A percentile compares a stretch with the other conserved stretches of the same genome.
Conservation (phyloP, 805 yeast species). For the Metschnikowia dekortorum region DNA sequence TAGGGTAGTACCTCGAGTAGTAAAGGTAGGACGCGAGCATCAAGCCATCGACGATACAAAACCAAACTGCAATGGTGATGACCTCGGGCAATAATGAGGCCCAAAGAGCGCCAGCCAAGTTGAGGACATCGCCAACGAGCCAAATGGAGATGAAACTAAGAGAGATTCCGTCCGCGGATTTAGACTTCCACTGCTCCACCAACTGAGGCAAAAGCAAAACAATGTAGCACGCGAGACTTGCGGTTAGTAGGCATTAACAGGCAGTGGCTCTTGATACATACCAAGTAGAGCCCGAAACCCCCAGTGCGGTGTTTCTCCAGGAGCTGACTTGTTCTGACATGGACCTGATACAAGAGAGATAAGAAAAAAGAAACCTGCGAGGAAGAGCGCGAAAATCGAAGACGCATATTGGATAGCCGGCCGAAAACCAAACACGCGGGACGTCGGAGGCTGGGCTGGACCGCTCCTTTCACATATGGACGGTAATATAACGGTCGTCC, state of each 20-base stretch:
- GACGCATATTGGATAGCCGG: not conserved
- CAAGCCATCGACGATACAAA: conserved; percentile 62
- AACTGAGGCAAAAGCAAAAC: conserved; percentile 73
- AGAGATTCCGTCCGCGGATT: conserved; percentile 74
- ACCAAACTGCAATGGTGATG: conserved; percentile 68
- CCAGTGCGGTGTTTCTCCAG: conserved; percentile 46
- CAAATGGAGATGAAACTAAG: conserved; percentile 63
- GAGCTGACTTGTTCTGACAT: conserved; percentile 8
- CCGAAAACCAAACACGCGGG: not conserved
- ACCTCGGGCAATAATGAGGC: conserved; percentile 69
- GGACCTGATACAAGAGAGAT: conserved; percentile 2
- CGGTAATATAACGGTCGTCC: not conserved
- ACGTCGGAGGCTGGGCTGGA: not conserved
- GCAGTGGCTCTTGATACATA: conserved; percentile 19
- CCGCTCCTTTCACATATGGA: not conserved
- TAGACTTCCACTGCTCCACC: conserved; percentile 73
- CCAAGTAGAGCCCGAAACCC: conserved; percentile 65
- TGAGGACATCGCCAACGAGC: conserved; percentile 69
- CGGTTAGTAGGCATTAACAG: conserved; percentile 3
- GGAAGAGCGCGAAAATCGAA: conserved; percentile 4
- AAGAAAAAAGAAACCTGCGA: conserved; percentile 1
- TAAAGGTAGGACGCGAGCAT: conserved; percentile 56
- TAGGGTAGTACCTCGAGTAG: conserved; percentile 47
- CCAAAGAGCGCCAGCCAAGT: conserved; percentile 65
- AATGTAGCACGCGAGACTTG: conserved; percentile 71